These are phyloP conservation scores for Fagopyrum homotropicum DNA, from an alignment of 148 eudicot genomes.

Conservation along the genomic window DNA sequence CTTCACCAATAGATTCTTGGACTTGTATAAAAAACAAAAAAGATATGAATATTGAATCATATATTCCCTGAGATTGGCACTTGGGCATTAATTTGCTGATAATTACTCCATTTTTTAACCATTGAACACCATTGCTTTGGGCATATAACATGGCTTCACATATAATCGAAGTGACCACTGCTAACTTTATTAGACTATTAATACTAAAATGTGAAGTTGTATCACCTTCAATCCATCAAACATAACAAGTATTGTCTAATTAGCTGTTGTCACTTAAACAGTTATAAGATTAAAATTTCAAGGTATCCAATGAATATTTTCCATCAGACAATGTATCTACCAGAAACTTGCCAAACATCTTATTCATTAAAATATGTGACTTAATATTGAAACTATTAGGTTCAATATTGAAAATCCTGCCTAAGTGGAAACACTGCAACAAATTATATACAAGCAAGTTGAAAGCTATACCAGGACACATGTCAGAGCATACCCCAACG, in stretches of 20 bases:
- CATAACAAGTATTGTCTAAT: background rate
- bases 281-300: background rate
- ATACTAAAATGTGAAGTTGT: background rate
- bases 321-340: background rate
- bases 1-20: background rate
- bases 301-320: background rate
- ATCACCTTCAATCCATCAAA: background rate
- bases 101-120: background rate
- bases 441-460: constrained; percentile 4
- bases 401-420: background rate
- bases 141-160: background rate
- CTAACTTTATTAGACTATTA: background rate
- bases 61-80: background rate
- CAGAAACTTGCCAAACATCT: background rate
- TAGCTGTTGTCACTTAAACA: background rate
- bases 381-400: background rate
- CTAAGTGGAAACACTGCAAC: constrained; percentile 5
- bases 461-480: constrained; percentile 80
- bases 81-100: background rate
- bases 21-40: background rate
- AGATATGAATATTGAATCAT: background rate
- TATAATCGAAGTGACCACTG: background rate
- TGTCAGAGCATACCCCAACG: constrained; percentile 84
- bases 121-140: background rate
- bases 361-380: background rate